Evolutionary conservation across 1,284 basidiomycete species (phyloP), one percentile per base, ranked within the genome.

Genomic region (Phaffia rhodozyma): DNA sequence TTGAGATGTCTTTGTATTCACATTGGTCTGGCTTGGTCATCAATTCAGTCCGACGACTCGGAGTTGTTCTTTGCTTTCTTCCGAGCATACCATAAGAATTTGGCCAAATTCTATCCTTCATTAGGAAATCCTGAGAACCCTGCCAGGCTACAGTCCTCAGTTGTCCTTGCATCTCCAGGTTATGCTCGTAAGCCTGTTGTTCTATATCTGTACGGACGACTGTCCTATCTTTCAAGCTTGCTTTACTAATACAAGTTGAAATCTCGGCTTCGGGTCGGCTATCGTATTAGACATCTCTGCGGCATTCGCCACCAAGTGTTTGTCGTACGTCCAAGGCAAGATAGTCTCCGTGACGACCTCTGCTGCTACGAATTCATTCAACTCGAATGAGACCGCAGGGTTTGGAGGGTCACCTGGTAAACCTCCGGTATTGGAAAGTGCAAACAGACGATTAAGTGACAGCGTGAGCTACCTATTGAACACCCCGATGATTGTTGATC

Each of bases 61-160:
- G 79, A 80, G 69, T 73, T 80, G 3, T 79, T 79, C 66, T 79
- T 78, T 21, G 76, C 79, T 0, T 80, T 80, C 72, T 79, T 79
- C 70, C 75, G 79, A 61, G 78, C 79, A 0, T 80, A 80, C 67
- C 78, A 80, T 67, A 74, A 76, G 32, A 77, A 78, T 67, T 73
- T 80, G 16, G 77, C 78, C 2, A 62, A 67, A 5, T 77, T 77
- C 23, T 66, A 53, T 21, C 64, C 64, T 7, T 60, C 63, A 1
- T 13, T 65, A 2, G 52, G 38, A 9, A 55, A 65, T 18, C n/a
- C 34, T n/a, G 60, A 56, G 18, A 53, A 6, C 1, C 25, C 21
- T 1, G 30, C 23, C 21, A 55, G 48, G 23, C 49, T 79, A 5
- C 70, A 74, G 0, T 71, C 75, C 0, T 62, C 69, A 0, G 69